phyloP scores from a whole-genome alignment of 805 yeast species.

The Schwanniomyces yamadae region DNA sequence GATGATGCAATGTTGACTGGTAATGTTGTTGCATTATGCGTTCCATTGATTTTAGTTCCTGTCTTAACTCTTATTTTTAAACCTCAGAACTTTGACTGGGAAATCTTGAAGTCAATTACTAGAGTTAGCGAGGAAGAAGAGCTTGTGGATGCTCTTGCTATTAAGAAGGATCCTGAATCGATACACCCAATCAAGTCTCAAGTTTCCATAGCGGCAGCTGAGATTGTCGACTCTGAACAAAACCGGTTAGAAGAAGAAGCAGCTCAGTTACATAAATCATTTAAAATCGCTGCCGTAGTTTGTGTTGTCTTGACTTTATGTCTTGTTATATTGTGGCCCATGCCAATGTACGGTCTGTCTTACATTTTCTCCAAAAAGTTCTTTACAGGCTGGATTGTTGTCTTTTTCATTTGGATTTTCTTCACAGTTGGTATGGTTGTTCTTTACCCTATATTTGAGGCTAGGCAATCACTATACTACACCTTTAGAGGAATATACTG shows the following conservation, averaged over 20 bases:
- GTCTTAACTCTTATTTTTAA: conserved; percentile 61
- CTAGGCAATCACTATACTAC: conserved; percentile 62
- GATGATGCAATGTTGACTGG: conserved; percentile 91
- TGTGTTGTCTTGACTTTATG: conserved; percentile 62
- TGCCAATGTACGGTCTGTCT: conserved; percentile 87
- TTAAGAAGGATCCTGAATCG: conserved; percentile 22
- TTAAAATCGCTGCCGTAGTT: conserved; percentile 59
- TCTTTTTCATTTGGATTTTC: conserved; percentile 80
- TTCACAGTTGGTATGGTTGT: conserved; percentile 61
- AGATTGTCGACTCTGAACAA: conserved; percentile 28
- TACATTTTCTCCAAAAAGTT: conserved; percentile 73
- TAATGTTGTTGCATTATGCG: conserved; percentile 75
- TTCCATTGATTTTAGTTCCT: conserved; percentile 69
- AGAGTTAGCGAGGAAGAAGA: conserved; percentile 75
- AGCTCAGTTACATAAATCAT: conserved; percentile 50
- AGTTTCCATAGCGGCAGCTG: conserved; percentile 38
- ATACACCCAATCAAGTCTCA: conserved; percentile 37
- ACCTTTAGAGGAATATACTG: conserved; percentile 78
- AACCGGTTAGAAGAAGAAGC: conserved; percentile 47
- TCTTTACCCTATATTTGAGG: conserved; percentile 71
- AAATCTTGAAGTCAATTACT: conserved; percentile 54
- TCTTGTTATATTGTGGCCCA: conserved; percentile 79
- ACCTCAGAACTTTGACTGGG: conserved; percentile 76
- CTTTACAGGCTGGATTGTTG: conserved; percentile 88
- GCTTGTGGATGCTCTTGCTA: conserved; percentile 41